Conservation (phyloP, 352 stramenopile genomes). For the Phytophthora podocarpi region DNA sequence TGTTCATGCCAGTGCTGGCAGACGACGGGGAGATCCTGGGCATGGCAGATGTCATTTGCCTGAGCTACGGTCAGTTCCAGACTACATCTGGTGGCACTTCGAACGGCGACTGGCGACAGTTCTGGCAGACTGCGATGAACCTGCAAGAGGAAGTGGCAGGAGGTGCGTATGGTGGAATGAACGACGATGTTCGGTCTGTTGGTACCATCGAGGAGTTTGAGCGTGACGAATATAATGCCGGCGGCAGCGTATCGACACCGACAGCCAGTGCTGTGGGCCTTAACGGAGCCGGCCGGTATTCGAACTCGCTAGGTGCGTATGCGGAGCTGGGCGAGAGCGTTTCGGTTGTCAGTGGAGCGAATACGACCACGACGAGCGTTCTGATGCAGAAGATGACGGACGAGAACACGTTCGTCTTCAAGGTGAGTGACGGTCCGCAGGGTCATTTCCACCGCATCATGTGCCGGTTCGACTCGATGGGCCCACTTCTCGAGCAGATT, state of each 20-base stretch:
- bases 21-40: conserved; percentile 81
- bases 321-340: conserved; percentile 86
- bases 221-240: conserved; percentile 73
- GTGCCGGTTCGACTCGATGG: conserved; percentile 76
- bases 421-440: conserved; percentile 81
- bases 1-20: conserved; percentile 86
- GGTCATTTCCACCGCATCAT: conserved; percentile 89
- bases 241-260: conserved; percentile 29
- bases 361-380: conserved; percentile 77
- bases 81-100: conserved; percentile 72
- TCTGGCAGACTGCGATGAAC: conserved; percentile 90
- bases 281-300: conserved; percentile 47
- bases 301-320: conserved; percentile 67
- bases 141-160: conserved; percentile 81
- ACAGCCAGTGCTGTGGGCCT: conserved; percentile 43
- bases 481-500: conserved; percentile 76
- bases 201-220: conserved; percentile 92
- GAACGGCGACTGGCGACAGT: conserved; percentile 86
- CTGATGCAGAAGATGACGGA: conserved; percentile 72
- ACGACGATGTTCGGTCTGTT: conserved; percentile 79
- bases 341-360: conserved; percentile 83
- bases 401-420: conserved; percentile 85
- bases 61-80: conserved; percentile 89
- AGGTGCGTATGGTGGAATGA: conserved; percentile 63
- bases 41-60: conserved; percentile 88